Base-by-base conservation (phyloP, 768 basidiomycete species). In the Rhizopogon vesiculosus region DNA sequence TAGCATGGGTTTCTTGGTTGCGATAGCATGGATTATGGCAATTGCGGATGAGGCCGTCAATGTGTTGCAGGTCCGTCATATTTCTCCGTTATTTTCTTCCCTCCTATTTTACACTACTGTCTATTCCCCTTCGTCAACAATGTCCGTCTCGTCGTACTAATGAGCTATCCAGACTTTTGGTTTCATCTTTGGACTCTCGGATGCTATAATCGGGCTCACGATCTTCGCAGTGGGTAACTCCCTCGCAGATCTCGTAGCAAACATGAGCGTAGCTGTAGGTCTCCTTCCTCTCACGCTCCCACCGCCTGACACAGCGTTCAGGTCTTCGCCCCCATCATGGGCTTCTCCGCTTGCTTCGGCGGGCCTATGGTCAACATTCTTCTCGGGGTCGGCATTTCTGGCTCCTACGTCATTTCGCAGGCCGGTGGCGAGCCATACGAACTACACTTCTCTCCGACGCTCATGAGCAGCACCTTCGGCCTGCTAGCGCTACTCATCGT, bases 181-280 rank as follows among this genome's bases (percentile, higher is more conserved):
- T 6, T 83, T 88, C 66, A 91, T 98, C 51, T 91, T 99, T 65
- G 96, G 95, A 3, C 78, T 99, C 25, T 97, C 94, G 15, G 95
- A 98, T 65, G 94, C 97, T 43, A 96, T 99, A 66, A 91, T 99
- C 55, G 96, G 96, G 12, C 74, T 99, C 42, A 98, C 96, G 1
- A 89, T 99, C 56, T 99, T 99, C 60, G 97, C 96, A 1, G 81
- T 98, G 29, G 96, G 97, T 25, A 98, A 98, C 69, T 96, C 93
- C 13, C 80, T 97, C 5, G 96, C 95, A 0, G 97, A 99, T 72
- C 82, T 98, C 19, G 95, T 99, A 6, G 96, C 97, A 19, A 98
- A 98, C 72, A 91, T 92, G 76, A 93, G 90, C 51, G 92, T 98
- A 9, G 96, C 96, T 19, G 89, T 84, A 73, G 53, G 83, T 76